Evolutionary conservation across 2,329 filamentous ascomycete species (phyloP), one percentile per base, ranked within the genome.

Genomic region (Talaromyces sp.): DNA sequence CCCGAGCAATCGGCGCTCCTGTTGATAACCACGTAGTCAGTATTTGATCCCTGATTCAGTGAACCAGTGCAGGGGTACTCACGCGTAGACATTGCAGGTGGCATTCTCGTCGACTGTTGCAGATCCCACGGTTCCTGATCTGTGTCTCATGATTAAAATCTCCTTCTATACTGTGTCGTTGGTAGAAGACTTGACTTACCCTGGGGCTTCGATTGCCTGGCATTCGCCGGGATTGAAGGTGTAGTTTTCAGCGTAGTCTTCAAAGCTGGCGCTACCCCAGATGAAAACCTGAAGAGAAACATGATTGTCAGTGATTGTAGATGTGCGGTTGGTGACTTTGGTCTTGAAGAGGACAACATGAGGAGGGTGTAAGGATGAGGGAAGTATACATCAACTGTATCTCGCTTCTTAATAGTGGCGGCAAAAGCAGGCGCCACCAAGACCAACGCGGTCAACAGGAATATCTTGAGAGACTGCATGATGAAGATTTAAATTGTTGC

Each of bases 61-160:
- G 28, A 12, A 11, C 31, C 31, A 16, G 23, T n/a, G 18, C 25
- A 33, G 12, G 5, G 21, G 5, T 42, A 48, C 62, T 60, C 18
- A 63, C 62, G 50, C 62, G 42, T 63, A 63, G 28, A 63, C 52
- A 23, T 60, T 48, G 50, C 62, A 63, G 7, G 18, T 60, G 18
- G 58, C 62, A 54, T 63, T 63, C 14, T 56, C 18, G n/a, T 63
- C 62, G 28, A 63, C 62, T n/a, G 62, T 63, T 21, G 58, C 62
- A 25, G 62, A 63, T 1, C 62, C 62, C 7, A 63, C 62, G 1
- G 3, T 23, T 6, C 57, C 62, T 16, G 62, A 60, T 16, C 62
- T 63, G n/a, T 52, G 1, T 2, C 1, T 1, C 3, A 12, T 23
- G 5, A 9, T 50, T 23, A 44, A 21, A 25, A 18, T 8, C n/a